These are phyloP conservation scores for Phyllosticta citribraziliensis DNA, from an alignment of 2,329 filamentous ascomycete genomes.

Conservation along the genomic window DNA sequence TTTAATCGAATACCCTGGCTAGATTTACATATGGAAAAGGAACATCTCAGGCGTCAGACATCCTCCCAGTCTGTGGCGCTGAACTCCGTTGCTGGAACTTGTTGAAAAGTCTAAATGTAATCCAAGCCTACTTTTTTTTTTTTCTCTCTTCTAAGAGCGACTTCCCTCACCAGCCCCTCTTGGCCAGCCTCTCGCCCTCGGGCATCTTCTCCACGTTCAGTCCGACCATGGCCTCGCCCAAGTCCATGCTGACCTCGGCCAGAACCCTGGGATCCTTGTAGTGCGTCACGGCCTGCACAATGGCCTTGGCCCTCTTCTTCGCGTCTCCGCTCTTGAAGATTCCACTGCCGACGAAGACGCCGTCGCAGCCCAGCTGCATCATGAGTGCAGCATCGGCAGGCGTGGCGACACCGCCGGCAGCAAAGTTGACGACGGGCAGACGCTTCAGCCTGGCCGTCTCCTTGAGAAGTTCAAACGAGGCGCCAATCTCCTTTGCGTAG, in stretches of 20 bases:
- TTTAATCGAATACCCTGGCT: constrained; percentile 14
- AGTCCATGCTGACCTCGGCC: constrained; percentile 74
- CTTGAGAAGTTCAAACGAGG: constrained; percentile 67
- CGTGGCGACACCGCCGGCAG: constrained; percentile 97
- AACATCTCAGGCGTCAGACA: background rate
- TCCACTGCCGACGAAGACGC: constrained; percentile 91
- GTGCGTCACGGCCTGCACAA: constrained; percentile 89
- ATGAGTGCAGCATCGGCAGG: constrained; percentile 93
- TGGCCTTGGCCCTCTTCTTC: constrained; percentile 80
- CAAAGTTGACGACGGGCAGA: constrained; percentile 94
- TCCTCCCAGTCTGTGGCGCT: background rate
- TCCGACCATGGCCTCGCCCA: constrained; percentile 98
- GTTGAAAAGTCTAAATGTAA: background rate
- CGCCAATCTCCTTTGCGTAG: constrained; percentile 71
- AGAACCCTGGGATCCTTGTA: constrained; percentile 77
- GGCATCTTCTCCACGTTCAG: constrained; percentile 76
- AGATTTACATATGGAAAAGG: constrained; percentile 1
- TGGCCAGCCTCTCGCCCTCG: constrained; percentile 71
- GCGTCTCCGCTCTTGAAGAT: constrained; percentile 97
- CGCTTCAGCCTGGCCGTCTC: constrained; percentile 81
- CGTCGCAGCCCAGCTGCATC: constrained; percentile 98
- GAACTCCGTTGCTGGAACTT: background rate
- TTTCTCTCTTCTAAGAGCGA: background rate
- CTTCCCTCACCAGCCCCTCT: constrained; percentile 63
- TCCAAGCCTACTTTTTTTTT: background rate